These are phyloP conservation scores for Skeletonema potamos DNA, from an alignment of 108 stramenopile genomes.

Conservation along the genomic window DNA sequence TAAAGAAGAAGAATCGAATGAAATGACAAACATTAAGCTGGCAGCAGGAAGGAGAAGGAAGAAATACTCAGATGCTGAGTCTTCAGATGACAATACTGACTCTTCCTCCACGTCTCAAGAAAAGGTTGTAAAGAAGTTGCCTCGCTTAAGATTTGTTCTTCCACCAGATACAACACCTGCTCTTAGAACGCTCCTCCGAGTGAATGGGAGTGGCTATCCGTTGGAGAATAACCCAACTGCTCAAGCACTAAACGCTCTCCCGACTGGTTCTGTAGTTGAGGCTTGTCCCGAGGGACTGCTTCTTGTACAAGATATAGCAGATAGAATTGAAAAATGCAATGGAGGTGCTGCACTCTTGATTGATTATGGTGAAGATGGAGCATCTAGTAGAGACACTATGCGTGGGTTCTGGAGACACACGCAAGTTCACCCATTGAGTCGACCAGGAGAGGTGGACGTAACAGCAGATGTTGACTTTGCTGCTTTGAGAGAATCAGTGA, in stretches of 20 bases:
- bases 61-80: constrained; percentile 15
- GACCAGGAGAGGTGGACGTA: constrained; percentile 92
- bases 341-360: constrained; percentile 92
- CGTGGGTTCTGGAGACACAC: constrained; percentile 89
- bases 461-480: constrained; percentile 99
- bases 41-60: constrained; percentile 10
- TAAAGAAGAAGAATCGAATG: constrained; percentile 31
- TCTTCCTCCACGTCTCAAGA: neutral
- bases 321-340: constrained; percentile 56
- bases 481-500: constrained; percentile 73
- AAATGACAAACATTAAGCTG: constrained; percentile 10
- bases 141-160: constrained; percentile 82
- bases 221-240: constrained; percentile 29
- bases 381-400: constrained; percentile 73
- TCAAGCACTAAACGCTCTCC: constrained; percentile 25
- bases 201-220: constrained; percentile 41
- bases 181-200: constrained; percentile 57
- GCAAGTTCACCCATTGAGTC: constrained; percentile 81
- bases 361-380: constrained; percentile 94
- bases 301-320: constrained; percentile 86
- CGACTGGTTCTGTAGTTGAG: constrained; percentile 84
- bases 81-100: neutral
- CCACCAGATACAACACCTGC: constrained; percentile 83
- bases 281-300: constrained; percentile 91
- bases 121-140: constrained; percentile 28